Conservation (phyloP, 139 green algal species). For the Coccomyxa sp. region DNA sequence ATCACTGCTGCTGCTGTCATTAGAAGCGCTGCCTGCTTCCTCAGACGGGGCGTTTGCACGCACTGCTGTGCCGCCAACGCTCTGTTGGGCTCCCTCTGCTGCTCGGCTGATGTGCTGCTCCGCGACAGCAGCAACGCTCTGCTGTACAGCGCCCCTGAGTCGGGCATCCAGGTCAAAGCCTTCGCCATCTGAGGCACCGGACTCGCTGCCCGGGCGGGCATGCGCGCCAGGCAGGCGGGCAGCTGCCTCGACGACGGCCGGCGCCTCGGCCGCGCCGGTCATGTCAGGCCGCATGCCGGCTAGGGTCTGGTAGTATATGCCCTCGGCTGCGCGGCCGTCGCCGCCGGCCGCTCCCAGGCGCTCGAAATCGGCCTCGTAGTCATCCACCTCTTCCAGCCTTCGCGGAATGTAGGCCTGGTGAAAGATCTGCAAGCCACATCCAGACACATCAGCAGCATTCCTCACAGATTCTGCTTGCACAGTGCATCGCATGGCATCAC, state of each 20-base stretch:
- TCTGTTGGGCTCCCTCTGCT: too few relatives aligned
- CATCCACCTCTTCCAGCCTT: slow-evolving; percentile 79
- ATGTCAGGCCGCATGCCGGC: slow-evolving; percentile 78
- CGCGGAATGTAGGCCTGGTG: slow-evolving; percentile 91
- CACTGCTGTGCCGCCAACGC: too few relatives aligned
- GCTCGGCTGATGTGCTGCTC: too few relatives aligned
- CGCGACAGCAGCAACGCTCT: too few relatives aligned
- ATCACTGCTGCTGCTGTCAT: neutral
- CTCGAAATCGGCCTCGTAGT: slow-evolving; percentile 84
- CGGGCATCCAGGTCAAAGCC: too few relatives aligned
- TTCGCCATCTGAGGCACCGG: too few relatives aligned
- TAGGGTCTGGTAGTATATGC: slow-evolving; percentile 91
- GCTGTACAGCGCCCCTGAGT: too few relatives aligned
- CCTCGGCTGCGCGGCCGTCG: slow-evolving; percentile 41
- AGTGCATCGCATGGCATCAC: too few relatives aligned
- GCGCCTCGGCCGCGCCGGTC: slow-evolving; percentile 43
- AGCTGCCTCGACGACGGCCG: neutral
- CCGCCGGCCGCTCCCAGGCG: slow-evolving; percentile 38
- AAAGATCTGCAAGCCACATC: slow-evolving; percentile 54
- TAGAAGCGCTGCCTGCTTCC: neutral
- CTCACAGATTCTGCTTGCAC: neutral
- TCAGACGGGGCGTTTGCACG: neutral
- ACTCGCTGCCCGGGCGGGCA: neutral
- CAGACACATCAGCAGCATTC: neutral
- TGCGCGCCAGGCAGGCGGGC: too few relatives aligned